Evolutionary conservation across 495 filamentous ascomycete species (phyloP).

Genomic region (Bombardia bombarda): DNA sequence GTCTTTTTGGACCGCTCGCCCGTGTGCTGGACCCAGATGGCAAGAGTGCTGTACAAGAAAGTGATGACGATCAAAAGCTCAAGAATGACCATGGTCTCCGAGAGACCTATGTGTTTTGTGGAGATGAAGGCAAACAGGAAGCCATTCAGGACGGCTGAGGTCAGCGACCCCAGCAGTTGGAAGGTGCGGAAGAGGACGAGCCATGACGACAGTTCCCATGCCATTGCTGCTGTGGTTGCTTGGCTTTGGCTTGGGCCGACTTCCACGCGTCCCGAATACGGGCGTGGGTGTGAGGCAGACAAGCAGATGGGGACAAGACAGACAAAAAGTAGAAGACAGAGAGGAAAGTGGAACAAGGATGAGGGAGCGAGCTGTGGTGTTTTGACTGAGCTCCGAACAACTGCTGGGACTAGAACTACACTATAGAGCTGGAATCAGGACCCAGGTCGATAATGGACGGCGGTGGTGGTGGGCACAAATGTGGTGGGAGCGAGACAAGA

Average conservation of each 20-base stretch:
- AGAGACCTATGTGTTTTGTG: slow-evolving; percentile 14
- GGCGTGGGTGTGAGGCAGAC: background rate
- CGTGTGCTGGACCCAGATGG: slow-evolving; percentile 23
- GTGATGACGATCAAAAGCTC: slow-evolving; percentile 25
- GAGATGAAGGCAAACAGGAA: slow-evolving; percentile 27
- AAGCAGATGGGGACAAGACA: background rate
- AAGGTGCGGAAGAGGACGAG: slow-evolving; percentile 22
- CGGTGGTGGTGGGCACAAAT: no score
- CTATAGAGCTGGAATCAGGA: no score
- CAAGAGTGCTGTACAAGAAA: slow-evolving; percentile 20
- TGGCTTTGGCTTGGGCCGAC: slow-evolving; percentile 2
- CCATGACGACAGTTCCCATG: slow-evolving; percentile 25
- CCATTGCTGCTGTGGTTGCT: slow-evolving; percentile 20
- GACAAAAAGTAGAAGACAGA: background rate
- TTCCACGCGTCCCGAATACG: slow-evolving; percentile 4
- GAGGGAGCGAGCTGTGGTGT: background rate
- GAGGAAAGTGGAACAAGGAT: background rate
- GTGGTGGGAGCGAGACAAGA: no score
- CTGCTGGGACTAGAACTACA: no score
- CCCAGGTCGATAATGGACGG: no score
- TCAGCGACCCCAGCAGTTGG: slow-evolving; percentile 22
- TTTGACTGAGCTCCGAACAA: no score
- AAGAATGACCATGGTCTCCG: slow-evolving; percentile 21
- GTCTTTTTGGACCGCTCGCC: slow-evolving; percentile 17
- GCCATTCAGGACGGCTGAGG: slow-evolving; percentile 25